Percentiles rank a stretch among this genome's conserved stretches.
These are phyloP conservation scores for Yamadazyma akitaensis DNA, from an alignment of 805 yeast species.

Conservation along the genomic window DNA sequence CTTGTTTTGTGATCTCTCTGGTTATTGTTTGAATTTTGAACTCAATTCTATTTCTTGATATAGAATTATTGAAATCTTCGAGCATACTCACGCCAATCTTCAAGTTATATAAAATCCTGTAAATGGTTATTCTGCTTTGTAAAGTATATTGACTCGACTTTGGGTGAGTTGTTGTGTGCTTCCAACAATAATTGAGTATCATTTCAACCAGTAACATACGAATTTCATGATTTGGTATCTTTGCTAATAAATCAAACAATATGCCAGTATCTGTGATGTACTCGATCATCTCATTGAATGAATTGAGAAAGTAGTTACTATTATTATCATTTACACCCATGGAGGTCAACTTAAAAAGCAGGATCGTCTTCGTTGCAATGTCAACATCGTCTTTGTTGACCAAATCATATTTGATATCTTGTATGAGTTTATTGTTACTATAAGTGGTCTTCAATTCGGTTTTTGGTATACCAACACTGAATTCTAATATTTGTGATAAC, in stretches of 20 bases:
- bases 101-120: conserved; percentile 32
- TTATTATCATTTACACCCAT: conserved; percentile 28
- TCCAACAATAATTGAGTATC: conserved; percentile 42
- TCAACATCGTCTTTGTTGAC: conserved; percentile 6
- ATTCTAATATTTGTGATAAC: conserved; percentile 10
- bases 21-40: conserved; percentile 14
- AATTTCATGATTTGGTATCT: conserved; percentile 15
- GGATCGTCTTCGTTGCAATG: conserved; percentile 9
- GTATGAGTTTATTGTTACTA: conserved; percentile 9
- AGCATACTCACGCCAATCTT: conserved; percentile 23
- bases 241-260: conserved; percentile 27
- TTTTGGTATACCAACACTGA: conserved; percentile 6
- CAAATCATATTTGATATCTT: conserved; percentile 7
- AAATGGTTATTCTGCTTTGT: conserved; percentile 26
- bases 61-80: not conserved
- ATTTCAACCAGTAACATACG: conserved; percentile 37
- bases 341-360: conserved; percentile 13
- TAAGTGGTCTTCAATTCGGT: conserved; percentile 5
- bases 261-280: conserved; percentile 37
- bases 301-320: conserved; percentile 26
- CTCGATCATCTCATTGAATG: conserved; percentile 39
- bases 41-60: conserved; percentile 9
- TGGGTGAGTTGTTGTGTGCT: conserved; percentile 9
- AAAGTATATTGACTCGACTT: conserved; percentile 7
- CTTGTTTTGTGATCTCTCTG: conserved; percentile 15